Evolutionary conservation across 352 stramenopile species (phyloP).

Genomic region (Globisporangium recalcitrans): DNA sequence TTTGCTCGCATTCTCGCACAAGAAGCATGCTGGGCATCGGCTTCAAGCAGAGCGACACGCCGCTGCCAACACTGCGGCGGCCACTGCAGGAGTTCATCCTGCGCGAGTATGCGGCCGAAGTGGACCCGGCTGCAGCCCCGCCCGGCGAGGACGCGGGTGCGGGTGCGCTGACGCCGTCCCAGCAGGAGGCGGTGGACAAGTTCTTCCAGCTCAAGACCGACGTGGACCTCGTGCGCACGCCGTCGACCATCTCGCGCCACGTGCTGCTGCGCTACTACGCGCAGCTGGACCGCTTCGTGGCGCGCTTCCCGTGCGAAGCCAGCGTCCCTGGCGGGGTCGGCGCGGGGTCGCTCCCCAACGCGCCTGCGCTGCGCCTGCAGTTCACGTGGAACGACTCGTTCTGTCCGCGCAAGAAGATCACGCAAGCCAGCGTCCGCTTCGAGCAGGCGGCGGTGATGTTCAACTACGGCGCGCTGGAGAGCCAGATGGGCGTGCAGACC

Average conservation of each 20-base stretch:
- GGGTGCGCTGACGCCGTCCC: slow-evolving; percentile 11
- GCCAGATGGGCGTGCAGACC: slow-evolving; percentile 72
- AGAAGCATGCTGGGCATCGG: slow-evolving; percentile 60
- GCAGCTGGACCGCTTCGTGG: slow-evolving; percentile 59
- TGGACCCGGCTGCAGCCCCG: background rate
- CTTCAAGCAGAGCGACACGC: slow-evolving; percentile 71
- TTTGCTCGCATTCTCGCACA: background rate
- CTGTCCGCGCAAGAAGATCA: slow-evolving; percentile 80
- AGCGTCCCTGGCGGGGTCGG: slow-evolving; percentile 10
- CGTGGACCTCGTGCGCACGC: slow-evolving; percentile 65
- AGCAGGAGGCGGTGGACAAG: slow-evolving; percentile 36
- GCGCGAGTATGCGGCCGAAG: slow-evolving; percentile 54
- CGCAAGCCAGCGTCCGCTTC: slow-evolving; percentile 55
- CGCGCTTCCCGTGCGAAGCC: slow-evolving; percentile 51
- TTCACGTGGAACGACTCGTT: slow-evolving; percentile 92
- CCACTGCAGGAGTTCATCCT: slow-evolving; percentile 62
- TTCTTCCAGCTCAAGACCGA: slow-evolving; percentile 57
- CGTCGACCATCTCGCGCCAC: slow-evolving; percentile 57
- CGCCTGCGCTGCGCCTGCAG: slow-evolving; percentile 37
- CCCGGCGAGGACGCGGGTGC: background rate
- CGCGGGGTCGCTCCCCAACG: background rate
- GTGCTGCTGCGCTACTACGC: slow-evolving; percentile 75
- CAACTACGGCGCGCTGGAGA: slow-evolving; percentile 81
- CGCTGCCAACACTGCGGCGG: slow-evolving; percentile 28
- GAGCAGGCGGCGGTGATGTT: slow-evolving; percentile 85